Evolutionary conservation across 2,329 filamentous ascomycete species (phyloP), one percentile per base, ranked within the genome.

Genomic region (Fusarium anguioides): DNA sequence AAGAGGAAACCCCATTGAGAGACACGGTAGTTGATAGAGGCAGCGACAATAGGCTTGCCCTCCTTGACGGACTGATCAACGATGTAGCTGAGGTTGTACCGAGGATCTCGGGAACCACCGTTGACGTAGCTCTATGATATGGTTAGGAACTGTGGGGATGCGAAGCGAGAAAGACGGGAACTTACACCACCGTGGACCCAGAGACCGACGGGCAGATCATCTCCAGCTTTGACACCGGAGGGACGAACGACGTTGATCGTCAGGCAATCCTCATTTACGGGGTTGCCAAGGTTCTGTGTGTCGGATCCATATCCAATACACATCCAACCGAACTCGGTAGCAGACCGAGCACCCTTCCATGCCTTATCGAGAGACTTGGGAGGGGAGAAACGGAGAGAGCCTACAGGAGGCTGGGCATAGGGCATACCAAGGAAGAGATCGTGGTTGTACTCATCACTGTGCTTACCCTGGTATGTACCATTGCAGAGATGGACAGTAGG

Each of bases 1-100:
- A 78, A 79, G 18, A 88, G 71, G 70, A 86, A 87, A 8, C 86
- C 85, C 78, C 81, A 87, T 29, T 79, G 78, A 6, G 78, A 79
- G 24, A 85, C 76, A 20, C 84, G 78, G 66, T 86, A 86, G 68
- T 86, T 85, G 60, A 86, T 76, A 7, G 78, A 81, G 6, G 84
- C 82, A 4, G 77, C 83, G 24, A 86, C 80, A 44, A 86, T 81
- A 0, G 82, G 83, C 62, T 82, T 83, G 53, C 77, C 77, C 40
- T 83, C 81, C 36, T 77, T 70, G 6, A 81, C 78, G 0, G 82
- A 81, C 44, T 84, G 81, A 12, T 81, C 74, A 14, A 90, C 84
- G 48, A 90, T 84, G 63, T 83, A 86, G 35, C 83, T 85, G 57
- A 89, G 79, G 72, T 90, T 90, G 73, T 90, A 91, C 27, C 86